Evolutionary conservation across 805 yeast genomes (phyloP), one percentile per base, ranked within the genome.

Genomic region (Candida piceae): DNA sequence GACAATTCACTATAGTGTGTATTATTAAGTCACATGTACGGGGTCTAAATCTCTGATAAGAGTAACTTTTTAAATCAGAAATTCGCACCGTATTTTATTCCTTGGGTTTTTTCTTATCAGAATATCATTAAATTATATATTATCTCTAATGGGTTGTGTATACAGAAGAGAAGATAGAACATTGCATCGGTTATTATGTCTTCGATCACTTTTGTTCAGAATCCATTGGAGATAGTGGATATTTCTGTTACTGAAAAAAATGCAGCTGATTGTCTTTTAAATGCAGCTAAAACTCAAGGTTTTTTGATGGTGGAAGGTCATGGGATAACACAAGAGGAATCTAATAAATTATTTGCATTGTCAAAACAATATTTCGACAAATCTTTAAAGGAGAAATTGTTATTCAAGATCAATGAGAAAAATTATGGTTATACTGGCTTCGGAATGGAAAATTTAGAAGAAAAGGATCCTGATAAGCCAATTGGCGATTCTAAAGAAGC

Each of bases 401-500:
- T 57, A 33, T 58, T 47, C 38, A 45, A 59, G 3, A 63, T 70
- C 17, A 65, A 60, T 32, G 48, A 40, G 10, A 57, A 62, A 13
- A 69, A 71, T 49, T 66, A 64, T 45, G 77, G 77, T 2, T 72
- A 72, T 47, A 64, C 72, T n/a, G 50, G 35, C 22, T 35, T 69
- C 58, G 45, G 72, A 47, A 47, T 65, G 55, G 48, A 69, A 55
- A 51, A 71, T 53, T 42, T 56, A 24, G 53, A 53, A 24, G 50
- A 48, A 34, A 43, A 37, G 35, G 36, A 51, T 34, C 45, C 52
- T 27, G 48, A 45, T 27, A 49, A 50, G 29, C 39, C 45, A 7
- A 48, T 53, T 20, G 80, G 81, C 5, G 84, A 78, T 53, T 81
- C 79, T 26, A 78, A 78, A 48, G 83, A 78, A 53, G 85, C 82